These are phyloP conservation scores for Monilinia fructigena DNA, from an alignment of 2,329 filamentous ascomycete species.

Conservation along the genomic window DNA sequence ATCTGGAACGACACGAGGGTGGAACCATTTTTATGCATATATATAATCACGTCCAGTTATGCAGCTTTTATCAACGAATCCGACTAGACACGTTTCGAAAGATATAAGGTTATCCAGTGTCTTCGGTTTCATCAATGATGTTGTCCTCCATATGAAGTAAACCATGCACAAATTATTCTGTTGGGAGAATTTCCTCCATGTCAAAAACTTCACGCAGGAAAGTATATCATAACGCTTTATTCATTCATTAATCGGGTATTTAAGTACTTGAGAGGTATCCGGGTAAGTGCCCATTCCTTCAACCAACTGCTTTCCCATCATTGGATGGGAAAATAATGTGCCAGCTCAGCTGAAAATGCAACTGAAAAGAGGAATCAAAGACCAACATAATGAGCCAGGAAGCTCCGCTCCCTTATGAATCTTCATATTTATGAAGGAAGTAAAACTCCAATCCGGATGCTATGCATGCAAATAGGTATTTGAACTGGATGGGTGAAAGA, in stretches of 20 bases:
- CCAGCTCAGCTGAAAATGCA: not conserved
- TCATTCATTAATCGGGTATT: slow-evolving; percentile 1
- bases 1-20: not conserved
- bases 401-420: slow-evolving; percentile 7
- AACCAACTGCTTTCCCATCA: not conserved
- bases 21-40: not conserved
- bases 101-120: not conserved
- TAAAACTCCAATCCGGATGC: slow-evolving; percentile 17
- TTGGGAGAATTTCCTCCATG: not conserved
- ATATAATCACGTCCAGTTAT: not conserved
- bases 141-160: not conserved
- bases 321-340: not conserved
- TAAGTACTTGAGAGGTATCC: not conserved
- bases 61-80: not conserved
- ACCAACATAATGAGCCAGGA: not conserved
- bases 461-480: slow-evolving; percentile 21
- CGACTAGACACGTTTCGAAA: not conserved
- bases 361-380: not conserved
- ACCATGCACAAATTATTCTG: not conserved
- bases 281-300: not conserved
- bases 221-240: slow-evolving; percentile 3
- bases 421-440: slow-evolving; percentile 9
- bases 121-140: not conserved
- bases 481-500: slow-evolving; percentile 11
- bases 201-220: not conserved